These are phyloP conservation scores for Cladosporium velox DNA, from an alignment of 2,329 filamentous ascomycete species.

Conservation along the genomic window DNA sequence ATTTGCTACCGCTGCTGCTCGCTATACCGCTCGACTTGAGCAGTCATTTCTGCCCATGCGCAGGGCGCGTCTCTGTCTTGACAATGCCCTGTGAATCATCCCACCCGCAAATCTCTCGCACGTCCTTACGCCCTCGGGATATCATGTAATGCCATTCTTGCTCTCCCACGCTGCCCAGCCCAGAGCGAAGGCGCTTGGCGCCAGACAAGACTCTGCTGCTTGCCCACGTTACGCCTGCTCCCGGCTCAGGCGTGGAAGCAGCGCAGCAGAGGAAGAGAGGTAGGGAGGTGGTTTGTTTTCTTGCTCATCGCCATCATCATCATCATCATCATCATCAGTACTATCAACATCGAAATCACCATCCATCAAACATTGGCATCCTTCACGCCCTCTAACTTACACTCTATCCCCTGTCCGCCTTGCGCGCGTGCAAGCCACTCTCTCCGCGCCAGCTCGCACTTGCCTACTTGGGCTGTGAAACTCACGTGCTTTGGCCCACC, in stretches of 20 bases:
- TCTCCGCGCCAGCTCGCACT: not conserved
- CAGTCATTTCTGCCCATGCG: not conserved
- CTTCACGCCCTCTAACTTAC: not conserved
- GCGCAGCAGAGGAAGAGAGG: slow-evolving; percentile 3
- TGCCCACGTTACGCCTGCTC: slow-evolving; percentile 9
- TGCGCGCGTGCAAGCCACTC: not conserved
- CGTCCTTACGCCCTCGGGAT: slow-evolving; percentile 2
- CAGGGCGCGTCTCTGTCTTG: not conserved
- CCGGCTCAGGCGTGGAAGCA: slow-evolving; percentile 10
- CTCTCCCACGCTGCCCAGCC: slow-evolving; percentile 5
- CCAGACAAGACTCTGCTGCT: slow-evolving; percentile 9
- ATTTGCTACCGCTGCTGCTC: not conserved
- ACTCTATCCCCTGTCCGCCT: not conserved
- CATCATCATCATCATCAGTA: not conserved
- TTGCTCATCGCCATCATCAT: not conserved
- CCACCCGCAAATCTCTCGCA: not conserved
- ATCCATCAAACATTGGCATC: not conserved
- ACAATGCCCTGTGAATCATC: not conserved
- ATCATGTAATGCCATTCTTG: not conserved
- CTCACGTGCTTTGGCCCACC: not conserved
- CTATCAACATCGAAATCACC: not conserved
- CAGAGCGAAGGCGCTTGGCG: slow-evolving; percentile 9
- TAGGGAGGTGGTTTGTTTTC: slow-evolving; percentile 4
- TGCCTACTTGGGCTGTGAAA: slow-evolving; percentile 10
- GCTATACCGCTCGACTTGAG: not conserved